phyloP scores from a whole-genome alignment of 1,284 basidiomycete species.

The Microbotryomycetes sp. region DNA sequence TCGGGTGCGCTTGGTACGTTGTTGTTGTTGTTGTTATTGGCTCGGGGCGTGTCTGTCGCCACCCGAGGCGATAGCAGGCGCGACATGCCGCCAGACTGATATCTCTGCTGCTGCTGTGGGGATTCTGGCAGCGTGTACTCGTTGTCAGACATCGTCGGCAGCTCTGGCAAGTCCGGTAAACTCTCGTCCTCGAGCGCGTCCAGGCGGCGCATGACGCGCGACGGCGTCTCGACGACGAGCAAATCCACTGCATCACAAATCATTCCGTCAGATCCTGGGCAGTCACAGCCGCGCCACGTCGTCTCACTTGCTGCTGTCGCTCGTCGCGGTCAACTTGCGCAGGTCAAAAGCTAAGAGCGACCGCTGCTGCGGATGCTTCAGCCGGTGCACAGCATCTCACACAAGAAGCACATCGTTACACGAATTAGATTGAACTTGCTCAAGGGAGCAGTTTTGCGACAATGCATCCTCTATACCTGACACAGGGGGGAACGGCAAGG shows the following conservation, averaged over 20 bases:
- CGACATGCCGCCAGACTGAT: neutral
- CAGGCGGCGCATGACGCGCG: slow-evolving; percentile 29
- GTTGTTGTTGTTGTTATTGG: slow-evolving; percentile 1
- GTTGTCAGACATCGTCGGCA: slow-evolving; percentile 26
- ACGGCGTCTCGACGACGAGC: slow-evolving; percentile 28
- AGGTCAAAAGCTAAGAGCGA: too few relatives aligned
- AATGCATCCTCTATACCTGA: too few relatives aligned
- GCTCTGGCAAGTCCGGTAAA: slow-evolving; percentile 28
- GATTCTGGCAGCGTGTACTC: slow-evolving; percentile 19
- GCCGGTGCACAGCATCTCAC: too few relatives aligned
- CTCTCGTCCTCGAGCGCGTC: slow-evolving; percentile 20
- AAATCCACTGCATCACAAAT: neutral
- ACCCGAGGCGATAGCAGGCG: neutral
- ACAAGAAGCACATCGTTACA: too few relatives aligned
- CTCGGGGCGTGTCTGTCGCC: neutral
- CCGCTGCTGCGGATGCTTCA: too few relatives aligned
- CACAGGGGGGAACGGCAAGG: too few relatives aligned
- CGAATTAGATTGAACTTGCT: too few relatives aligned
- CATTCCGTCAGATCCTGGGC: too few relatives aligned
- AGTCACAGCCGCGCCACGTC: too few relatives aligned
- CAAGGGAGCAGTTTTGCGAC: too few relatives aligned
- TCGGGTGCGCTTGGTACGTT: slow-evolving; percentile 3
- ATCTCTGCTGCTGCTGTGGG: neutral
- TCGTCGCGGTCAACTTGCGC: too few relatives aligned
- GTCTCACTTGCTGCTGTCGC: too few relatives aligned